Evolutionary conservation across 345 rosid species (phyloP).

Genomic region (Rhizophora mangle): DNA sequence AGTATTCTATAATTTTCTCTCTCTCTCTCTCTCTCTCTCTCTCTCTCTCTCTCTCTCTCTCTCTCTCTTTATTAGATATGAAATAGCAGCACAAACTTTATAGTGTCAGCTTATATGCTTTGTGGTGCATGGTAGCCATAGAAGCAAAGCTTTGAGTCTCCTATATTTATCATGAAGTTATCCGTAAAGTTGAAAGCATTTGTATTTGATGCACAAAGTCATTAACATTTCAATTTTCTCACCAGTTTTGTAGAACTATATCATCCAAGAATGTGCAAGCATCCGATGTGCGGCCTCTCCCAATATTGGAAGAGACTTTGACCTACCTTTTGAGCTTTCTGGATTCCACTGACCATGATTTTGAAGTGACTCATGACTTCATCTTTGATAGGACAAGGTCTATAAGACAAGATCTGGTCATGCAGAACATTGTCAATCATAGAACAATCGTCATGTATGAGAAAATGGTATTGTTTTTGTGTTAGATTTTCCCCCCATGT

Average conservation of each 20-base stretch:
- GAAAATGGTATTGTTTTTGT: slow-evolving; percentile 59
- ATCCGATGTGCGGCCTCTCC: slow-evolving; percentile 72
- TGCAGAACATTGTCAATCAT: slow-evolving; percentile 67
- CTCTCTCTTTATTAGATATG: not conserved
- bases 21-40: too few species aligned
- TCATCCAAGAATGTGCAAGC: slow-evolving; percentile 45
- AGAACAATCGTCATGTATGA: slow-evolving; percentile 66
- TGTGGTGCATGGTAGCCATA: too few species aligned
- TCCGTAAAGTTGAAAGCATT: not conserved
- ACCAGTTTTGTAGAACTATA: slow-evolving; percentile 93
- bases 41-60: too few species aligned
- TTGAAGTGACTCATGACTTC: slow-evolving; percentile 90
- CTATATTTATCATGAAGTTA: not conserved
- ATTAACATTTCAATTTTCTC: slow-evolving; percentile 11
- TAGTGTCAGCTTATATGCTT: not conserved
- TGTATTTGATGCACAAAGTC: not conserved
- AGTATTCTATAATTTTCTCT: too few species aligned
- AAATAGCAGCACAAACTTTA: slow-evolving; percentile 11
- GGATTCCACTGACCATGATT: slow-evolving; percentile 55
- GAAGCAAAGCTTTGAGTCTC: not conserved
- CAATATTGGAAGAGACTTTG: slow-evolving; percentile 71
- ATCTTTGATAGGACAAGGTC: slow-evolving; percentile 92
- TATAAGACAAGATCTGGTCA: slow-evolving; percentile 85
- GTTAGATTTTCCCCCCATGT: not conserved
- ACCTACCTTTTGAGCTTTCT: slow-evolving; percentile 60